These are phyloP conservation scores for Zygotorulaspora mrakii DNA, from an alignment of 1,139 yeast species.

Conservation along the genomic window DNA sequence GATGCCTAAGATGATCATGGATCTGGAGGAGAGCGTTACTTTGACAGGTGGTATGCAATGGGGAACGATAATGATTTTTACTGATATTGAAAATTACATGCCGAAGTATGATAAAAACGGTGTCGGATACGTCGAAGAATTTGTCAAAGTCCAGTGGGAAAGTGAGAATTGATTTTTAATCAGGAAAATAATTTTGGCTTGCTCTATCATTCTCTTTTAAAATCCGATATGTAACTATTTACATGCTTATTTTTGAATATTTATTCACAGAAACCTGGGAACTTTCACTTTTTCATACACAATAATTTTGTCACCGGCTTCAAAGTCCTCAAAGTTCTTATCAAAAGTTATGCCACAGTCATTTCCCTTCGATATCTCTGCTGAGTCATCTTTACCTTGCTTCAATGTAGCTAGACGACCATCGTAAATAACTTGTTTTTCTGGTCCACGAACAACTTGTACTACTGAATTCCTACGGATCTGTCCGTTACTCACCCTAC, in stretches of 20 bases:
- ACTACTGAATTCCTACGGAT: constrained; percentile 58
- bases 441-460: constrained; percentile 55
- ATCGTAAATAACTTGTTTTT: constrained; percentile 50
- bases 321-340: constrained; percentile 60
- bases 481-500: constrained; percentile 71
- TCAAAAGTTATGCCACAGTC: constrained; percentile 87
- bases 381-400: constrained; percentile 76
- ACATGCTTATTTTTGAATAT: constrained; percentile 3
- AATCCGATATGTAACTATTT: constrained; percentile 6
- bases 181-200: neutral
- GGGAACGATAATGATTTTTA: constrained; percentile 89
- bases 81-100: constrained; percentile 68
- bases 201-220: neutral
- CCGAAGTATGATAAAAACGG: constrained; percentile 58
- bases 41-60: constrained; percentile 86
- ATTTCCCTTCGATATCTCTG: constrained; percentile 74
- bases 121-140: constrained; percentile 84
- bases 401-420: constrained; percentile 75
- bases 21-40: constrained; percentile 56
- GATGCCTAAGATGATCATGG: constrained; percentile 90
- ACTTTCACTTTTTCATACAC: constrained; percentile 68
- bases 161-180: constrained; percentile 18
- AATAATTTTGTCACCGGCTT: constrained; percentile 72
- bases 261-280: constrained; percentile 57
- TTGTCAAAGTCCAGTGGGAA: constrained; percentile 97